Evolutionary conservation across 495 filamentous ascomycete genomes (phyloP), one percentile per base, ranked within the genome.

Genomic region (Tuber magnatum): DNA sequence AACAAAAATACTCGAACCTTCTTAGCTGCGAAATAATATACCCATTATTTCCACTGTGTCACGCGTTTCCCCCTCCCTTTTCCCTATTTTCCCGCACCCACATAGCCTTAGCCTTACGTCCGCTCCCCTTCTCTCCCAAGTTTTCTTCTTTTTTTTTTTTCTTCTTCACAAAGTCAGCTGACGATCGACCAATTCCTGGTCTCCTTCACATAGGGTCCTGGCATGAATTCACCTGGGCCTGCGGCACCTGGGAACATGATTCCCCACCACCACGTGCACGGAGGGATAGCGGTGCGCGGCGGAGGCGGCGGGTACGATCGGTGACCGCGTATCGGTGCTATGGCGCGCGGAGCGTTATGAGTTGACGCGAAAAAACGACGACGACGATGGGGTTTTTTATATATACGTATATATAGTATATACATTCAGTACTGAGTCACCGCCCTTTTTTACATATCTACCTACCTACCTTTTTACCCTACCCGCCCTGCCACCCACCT

Each of bases 151-250:
- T 56, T 56, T 41, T 41, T 41, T 41, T 43, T 43, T 46, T 46
- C 5, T 46, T 46, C 18, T 46, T 46, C 56, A 5, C 56, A 7
- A 35, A 35, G 28, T 35, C 32, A 35, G 28, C 56, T 65, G 14
- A 65, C 56, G 56, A 65, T 65, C 5, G 56, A 35, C 56, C 14
- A 65, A 65, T 65, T 65, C 56, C 6, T 61, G n/a, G n/a, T 32
- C 10, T n/a, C 28, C 14, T 65, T 65, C 28, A 28, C 43, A 73
- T 40, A 81, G 78, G 78, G 81, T 73, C 70, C 75, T 22, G 78
- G 78, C 35, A 76, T 76, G 73, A 80, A 73, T 73, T 78, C 79
- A 6, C 75, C 79, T 68, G 40, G 79, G 51, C 73, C 77, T 69
- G 70, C 74, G 24, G 65, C 74, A 61, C 74, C 76, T 28, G 44